Evolutionary conservation across 2,329 filamentous ascomycete species (phyloP), one percentile per base, ranked within the genome.

Genomic region (Pezicula rhizophila): DNA sequence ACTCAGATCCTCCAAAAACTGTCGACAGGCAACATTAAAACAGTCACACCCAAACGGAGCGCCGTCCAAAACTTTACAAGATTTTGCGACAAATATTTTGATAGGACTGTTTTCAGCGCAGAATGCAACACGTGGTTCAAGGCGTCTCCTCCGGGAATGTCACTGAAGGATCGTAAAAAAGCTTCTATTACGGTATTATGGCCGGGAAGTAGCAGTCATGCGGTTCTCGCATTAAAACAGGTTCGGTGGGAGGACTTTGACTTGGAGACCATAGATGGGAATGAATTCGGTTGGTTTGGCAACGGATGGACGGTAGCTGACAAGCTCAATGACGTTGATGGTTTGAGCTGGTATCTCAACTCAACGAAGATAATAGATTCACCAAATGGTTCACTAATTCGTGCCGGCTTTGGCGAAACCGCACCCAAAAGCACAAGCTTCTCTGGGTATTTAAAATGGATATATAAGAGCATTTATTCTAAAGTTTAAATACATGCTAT

Each of bases 1-100:
- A 80, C 83, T 15, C 82, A 84, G 57, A 67, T 86, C 2, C 68
- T 88, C 0, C 79, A 84, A 46, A 88, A 88, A 58, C 70, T 79
- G 0, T 76, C 76, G 0, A 71, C 74, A 5, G 82, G 88, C 62
- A 82, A 82, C 2, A 84, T 87, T 65, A 77, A 74, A 57, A 72
- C 77, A 0, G 73, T 87, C 5, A 62, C 64, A 2, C 82, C 84
- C 0, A 75, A 72, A 0, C 70, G 71, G 37, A 66, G 70, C 33
- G 84, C 84, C 0, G 68, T 82, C 0, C 82, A 85, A 31, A 81
- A 85, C 55, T 84, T 82, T 52, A 65, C 78, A 12, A 72, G 75
- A 49, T 82, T 80, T 63, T 72, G 70, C 25, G 73, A 79, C 51
- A 73, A 73, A 1, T 79, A 77, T 59, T 79, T 79, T 56, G 61